Evolutionary conservation across 192 early-diverging fungal species (phyloP).

Genomic region (Globomyces pollinis-pini): DNA sequence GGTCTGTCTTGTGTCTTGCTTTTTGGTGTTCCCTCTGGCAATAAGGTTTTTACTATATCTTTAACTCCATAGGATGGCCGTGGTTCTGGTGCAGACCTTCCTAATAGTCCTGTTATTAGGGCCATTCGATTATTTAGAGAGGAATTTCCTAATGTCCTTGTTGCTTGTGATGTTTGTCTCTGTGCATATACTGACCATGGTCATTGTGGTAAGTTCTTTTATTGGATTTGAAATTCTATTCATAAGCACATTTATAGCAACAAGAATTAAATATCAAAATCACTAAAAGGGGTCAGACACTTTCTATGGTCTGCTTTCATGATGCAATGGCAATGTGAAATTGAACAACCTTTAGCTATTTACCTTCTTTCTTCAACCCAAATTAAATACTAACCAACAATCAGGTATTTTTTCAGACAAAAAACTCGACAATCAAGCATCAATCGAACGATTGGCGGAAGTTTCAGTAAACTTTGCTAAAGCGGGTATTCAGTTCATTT

Average conservation of each 20-base stretch:
- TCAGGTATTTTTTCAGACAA: slow-evolving; percentile 54
- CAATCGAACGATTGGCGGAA: slow-evolving; percentile 71
- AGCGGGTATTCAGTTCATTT: slow-evolving; percentile 49
- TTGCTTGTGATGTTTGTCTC: slow-evolving; percentile 93
- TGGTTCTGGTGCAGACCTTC: slow-evolving; percentile 77
- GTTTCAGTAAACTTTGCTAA: slow-evolving; percentile 81
- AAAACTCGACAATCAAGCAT: slow-evolving; percentile 71
- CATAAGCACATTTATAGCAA: too few species aligned
- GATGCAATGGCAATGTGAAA: too few species aligned
- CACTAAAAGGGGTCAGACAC: too few species aligned
- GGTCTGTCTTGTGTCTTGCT: slow-evolving; percentile 81
- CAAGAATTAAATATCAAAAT: too few species aligned
- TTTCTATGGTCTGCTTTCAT: too few species aligned
- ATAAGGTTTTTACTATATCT: too few species aligned
- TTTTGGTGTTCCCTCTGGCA: slow-evolving; percentile 81
- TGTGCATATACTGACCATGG: slow-evolving; percentile 96
- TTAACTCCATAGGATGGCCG: slow-evolving; percentile 60
- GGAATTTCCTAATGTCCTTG: slow-evolving; percentile 69
- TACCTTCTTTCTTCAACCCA: too few species aligned
- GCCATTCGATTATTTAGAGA: slow-evolving; percentile 70
- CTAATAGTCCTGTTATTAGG: slow-evolving; percentile 74
- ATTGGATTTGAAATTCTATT: too few species aligned
- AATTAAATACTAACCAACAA: too few species aligned
- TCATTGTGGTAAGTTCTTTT: slow-evolving; percentile 97
- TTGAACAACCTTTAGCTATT: too few species aligned